Evolutionary conservation across 805 yeast species (phyloP).

Genomic region (Candida khao-thaluensis): DNA sequence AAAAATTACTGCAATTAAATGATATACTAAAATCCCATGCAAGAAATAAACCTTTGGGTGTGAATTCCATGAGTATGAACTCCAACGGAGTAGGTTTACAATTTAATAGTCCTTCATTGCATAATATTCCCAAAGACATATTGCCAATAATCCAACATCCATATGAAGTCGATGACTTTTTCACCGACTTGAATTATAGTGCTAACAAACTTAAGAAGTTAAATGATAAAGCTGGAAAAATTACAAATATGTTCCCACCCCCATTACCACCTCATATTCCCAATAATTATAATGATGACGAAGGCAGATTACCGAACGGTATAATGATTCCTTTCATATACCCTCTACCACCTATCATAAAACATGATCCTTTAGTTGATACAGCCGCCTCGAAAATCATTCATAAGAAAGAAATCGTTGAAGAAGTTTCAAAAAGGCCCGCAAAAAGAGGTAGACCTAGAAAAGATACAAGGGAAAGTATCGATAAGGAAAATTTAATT

Average conservation of each 20-base stretch:
- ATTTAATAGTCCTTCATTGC: constrained; percentile 23
- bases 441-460: constrained; percentile 6
- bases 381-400: constrained; percentile 4
- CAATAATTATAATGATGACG: constrained; percentile 3
- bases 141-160: constrained; percentile 38
- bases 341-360: constrained; percentile 41
- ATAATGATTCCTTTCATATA: constrained; percentile 44
- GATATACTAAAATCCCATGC: constrained; percentile 1
- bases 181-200: constrained; percentile 27
- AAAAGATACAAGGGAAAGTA: background rate
- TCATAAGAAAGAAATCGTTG: background rate
- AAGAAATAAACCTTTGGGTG: background rate
- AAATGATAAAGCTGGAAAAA: constrained; percentile 15
- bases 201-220: constrained; percentile 7
- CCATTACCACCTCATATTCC: constrained; percentile 36
- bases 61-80: too few relatives aligned
- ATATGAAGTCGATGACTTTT: constrained; percentile 31
- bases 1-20: constrained; percentile 8
- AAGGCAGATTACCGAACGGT: constrained; percentile 19
- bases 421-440: background rate
- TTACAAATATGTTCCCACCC: constrained; percentile 34
- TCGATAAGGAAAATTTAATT: background rate
- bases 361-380: constrained; percentile 23
- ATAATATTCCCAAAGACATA: constrained; percentile 36
- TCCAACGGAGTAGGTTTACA: background rate